Evolutionary conservation across 345 rosid species (phyloP), one percentile per base, ranked within the genome.

Genomic region (Alliaria petiolata): DNA sequence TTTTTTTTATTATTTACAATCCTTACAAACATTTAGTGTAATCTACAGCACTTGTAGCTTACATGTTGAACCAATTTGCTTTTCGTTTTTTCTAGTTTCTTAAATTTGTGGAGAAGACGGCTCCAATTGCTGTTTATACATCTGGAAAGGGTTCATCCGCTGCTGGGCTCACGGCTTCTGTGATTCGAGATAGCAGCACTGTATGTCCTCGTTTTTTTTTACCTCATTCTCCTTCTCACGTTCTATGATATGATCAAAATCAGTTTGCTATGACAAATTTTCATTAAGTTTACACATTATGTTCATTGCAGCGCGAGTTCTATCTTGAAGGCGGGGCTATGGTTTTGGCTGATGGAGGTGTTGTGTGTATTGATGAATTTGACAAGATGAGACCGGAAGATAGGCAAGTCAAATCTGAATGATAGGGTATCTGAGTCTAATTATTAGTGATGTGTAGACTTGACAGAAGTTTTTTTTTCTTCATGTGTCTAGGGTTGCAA

Each of bases 381-480:
- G 95, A 93, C 84, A 93, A 93, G 84, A 93, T 93, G 99, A 89
- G 96, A 80, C 89, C 99, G 2, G 99, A 93, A 79, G 99, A 93
- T 73, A 86, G 97, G 97, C 89, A 86, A 69, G 14, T 64, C 3
- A 42, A 62, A 45, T 39, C 45, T 63, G 17, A 44, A 38, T 30
- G 31, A 19, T 46, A 44, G 14, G 6, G 30, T 46, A 19, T 38
- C 20, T 2, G 1, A 40, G 36, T 55, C 28, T 19, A 34, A 12
- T 13, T 34, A 2, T 38, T 68, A 34, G 36, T 35, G 34, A 60
- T 67, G 15, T 5, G 65, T 44, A 54, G 17, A 62, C 44, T 1
- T 26, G n/a, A 57, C 15, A 6, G 58, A 54, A 36, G 11, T n/a
- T n/a, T n/a, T n/a, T 0, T 13, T 54, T 5, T 53, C 62, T 7